These are phyloP conservation scores for Phytophthora litchii DNA, from an alignment of 352 stramenopile species.

Conservation along the genomic window DNA sequence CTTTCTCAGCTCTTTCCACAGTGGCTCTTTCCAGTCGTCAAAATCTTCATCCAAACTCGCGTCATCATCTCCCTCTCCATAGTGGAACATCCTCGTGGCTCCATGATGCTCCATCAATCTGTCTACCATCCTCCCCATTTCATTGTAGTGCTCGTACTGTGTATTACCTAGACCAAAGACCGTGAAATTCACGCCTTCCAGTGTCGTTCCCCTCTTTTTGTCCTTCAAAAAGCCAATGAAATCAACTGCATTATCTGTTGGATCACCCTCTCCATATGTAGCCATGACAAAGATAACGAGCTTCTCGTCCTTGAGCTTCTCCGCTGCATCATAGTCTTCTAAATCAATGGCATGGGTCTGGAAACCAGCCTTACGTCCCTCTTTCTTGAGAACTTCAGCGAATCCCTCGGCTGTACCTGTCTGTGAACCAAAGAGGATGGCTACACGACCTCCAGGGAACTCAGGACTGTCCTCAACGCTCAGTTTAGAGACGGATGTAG, in stretches of 20 bases:
- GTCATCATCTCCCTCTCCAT: slow-evolving; percentile 97
- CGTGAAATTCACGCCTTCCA: slow-evolving; percentile 86
- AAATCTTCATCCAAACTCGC: slow-evolving; percentile 92
- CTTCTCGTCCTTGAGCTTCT: slow-evolving; percentile 45
- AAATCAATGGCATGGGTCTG: slow-evolving; percentile 91
- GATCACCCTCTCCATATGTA: slow-evolving; percentile 98
- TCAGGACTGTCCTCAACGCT: slow-evolving; percentile 42
- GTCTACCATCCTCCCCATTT: slow-evolving; percentile 94
- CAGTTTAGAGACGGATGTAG: background rate
- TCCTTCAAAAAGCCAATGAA: slow-evolving; percentile 94
- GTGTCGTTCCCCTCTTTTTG: slow-evolving; percentile 38
- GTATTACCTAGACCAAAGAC: slow-evolving; percentile 98
- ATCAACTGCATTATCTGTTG: slow-evolving; percentile 96
- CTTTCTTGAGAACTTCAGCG: slow-evolving; percentile 92
- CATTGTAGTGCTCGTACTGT: slow-evolving; percentile 99
- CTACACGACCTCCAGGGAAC: slow-evolving; percentile 77
- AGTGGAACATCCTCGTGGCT: slow-evolving; percentile 81
- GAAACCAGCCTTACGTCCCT: slow-evolving; percentile 90
- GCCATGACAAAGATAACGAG: slow-evolving; percentile 95
- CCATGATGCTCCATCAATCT: slow-evolving; percentile 86
- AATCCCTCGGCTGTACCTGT: slow-evolving; percentile 98
- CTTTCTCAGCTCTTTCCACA: slow-evolving; percentile 85
- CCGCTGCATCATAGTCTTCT: slow-evolving; percentile 93
- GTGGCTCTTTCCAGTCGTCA: slow-evolving; percentile 95
- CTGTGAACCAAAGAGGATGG: slow-evolving; percentile 97